Evolutionary conservation across 140 eudicot genomes (phyloP).

Genomic region (Erigeron philadelphicus): DNA sequence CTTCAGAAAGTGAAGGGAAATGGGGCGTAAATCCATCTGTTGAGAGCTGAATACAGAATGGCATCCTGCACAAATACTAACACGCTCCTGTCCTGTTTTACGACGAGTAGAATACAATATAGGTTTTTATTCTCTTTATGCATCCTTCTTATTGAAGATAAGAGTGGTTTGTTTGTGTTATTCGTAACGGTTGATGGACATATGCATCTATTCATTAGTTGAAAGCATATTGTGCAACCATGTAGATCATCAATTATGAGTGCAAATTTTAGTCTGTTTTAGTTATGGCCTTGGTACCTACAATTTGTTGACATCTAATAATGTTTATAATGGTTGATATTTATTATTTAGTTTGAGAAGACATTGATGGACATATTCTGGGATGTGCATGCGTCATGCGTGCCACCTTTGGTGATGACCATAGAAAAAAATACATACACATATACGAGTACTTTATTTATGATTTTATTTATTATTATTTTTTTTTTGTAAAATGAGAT

Average conservation of each 20-base stretch:
- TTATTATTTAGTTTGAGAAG: no score
- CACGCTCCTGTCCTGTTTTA: no score
- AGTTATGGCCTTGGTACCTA: no score
- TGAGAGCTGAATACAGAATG: conserved; percentile 40
- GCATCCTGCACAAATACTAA: conserved; percentile 1
- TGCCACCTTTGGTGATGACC: no score
- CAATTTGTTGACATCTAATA: no score
- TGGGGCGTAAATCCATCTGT: conserved; percentile 67
- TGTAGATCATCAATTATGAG: background rate
- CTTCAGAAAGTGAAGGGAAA: conserved; percentile 62
- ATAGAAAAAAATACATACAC: no score
- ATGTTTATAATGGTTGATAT: no score
- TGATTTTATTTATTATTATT: no score
- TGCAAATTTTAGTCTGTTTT: background rate
- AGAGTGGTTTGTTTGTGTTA: background rate
- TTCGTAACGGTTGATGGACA: background rate
- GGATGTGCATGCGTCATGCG: no score
- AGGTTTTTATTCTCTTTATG: background rate
- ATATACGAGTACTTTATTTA: no score
- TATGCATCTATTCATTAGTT: background rate
- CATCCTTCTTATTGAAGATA: conserved; percentile 7
- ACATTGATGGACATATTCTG: no score
- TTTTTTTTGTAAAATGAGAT: no score
- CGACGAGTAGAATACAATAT: background rate
- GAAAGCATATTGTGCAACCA: conserved; percentile 3